Conservation (phyloP, 177 flowering plant genomes). For the Viscum album region DNA sequence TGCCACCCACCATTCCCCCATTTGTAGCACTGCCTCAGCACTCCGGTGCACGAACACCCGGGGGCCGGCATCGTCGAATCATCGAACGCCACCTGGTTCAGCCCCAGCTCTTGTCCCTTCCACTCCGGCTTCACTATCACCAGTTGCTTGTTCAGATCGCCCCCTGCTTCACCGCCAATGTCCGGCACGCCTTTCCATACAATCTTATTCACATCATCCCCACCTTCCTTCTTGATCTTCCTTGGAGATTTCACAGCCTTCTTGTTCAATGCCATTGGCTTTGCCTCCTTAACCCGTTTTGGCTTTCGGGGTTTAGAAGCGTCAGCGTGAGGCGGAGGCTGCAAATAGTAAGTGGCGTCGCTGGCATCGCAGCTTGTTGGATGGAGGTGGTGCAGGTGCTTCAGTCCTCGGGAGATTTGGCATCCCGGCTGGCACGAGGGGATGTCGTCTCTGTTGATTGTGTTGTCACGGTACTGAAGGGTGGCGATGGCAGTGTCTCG, state of each 20-base stretch:
- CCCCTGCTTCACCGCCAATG: slow-evolving; percentile 26
- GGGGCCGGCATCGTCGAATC: slow-evolving; percentile 79
- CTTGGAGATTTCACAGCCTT: slow-evolving; percentile 30
- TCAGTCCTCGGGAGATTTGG: slow-evolving; percentile 48
- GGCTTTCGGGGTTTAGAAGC: slow-evolving; percentile 34
- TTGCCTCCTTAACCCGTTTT: slow-evolving; percentile 44
- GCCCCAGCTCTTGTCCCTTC: slow-evolving; percentile 66
- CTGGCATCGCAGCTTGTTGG: no score
- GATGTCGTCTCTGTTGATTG: slow-evolving; percentile 31
- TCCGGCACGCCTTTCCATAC: slow-evolving; percentile 38
- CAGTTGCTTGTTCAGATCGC: slow-evolving; percentile 41
- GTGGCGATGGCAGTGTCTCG: slow-evolving; percentile 59
- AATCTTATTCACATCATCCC: slow-evolving; percentile 45
- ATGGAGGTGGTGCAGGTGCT: slow-evolving; percentile 52
- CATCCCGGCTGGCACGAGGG: slow-evolving; percentile 56
- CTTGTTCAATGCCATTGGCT: slow-evolving; percentile 25
- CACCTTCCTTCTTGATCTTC: slow-evolving; percentile 42
- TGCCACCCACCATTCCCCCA: slow-evolving; percentile 99
- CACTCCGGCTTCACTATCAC: slow-evolving; percentile 47
- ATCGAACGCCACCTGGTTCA: slow-evolving; percentile 68
- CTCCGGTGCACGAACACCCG: slow-evolving; percentile 83
- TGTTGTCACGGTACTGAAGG: slow-evolving; percentile 52
- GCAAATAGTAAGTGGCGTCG: slow-evolving; percentile 36
- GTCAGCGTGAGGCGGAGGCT: slow-evolving; percentile 26
- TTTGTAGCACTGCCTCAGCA: slow-evolving; percentile 72